Evolutionary conservation across 306 rosid genomes (phyloP).

Genomic region (Abrus precatorius): DNA sequence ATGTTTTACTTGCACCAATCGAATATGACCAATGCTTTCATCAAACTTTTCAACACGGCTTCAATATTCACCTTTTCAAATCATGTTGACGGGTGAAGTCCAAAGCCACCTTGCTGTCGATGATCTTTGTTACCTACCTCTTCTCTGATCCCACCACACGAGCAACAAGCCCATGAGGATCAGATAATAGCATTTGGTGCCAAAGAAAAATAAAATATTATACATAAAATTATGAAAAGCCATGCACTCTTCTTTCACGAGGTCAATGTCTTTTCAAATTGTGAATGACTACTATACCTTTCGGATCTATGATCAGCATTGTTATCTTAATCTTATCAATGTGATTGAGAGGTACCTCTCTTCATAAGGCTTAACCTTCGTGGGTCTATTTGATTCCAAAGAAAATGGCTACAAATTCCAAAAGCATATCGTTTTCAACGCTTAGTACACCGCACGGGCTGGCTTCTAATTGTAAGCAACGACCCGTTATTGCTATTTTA

Average conservation of each 20-base stretch:
- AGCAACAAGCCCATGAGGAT: conserved; percentile 34
- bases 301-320: conserved; percentile 3
- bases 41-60: conserved; percentile 48
- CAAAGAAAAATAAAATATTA: background rate
- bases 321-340: conserved; percentile 44
- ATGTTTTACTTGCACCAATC: conserved; percentile 59
- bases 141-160: conserved; percentile 62
- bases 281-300: conserved; percentile 40
- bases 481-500: conserved; percentile 8
- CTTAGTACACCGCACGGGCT: conserved; percentile 35
- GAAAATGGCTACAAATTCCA: conserved; percentile 30
- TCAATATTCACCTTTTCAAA: conserved; percentile 48
- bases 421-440: conserved; percentile 37
- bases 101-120: conserved; percentile 20
- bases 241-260: background rate
- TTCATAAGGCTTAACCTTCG: conserved; percentile 16
- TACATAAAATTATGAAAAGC: background rate
- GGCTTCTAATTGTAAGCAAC: conserved; percentile 47
- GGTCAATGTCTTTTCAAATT: conserved; percentile 56
- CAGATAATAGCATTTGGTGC: conserved; percentile 19
- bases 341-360: conserved; percentile 48
- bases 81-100: conserved; percentile 42
- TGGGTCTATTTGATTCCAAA: conserved; percentile 46
- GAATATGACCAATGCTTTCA: conserved; percentile 50
- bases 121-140: background rate